A percentile compares a stretch with the other conserved stretches of the same genome.
Conservation (phyloP, 1,284 basidiomycete genomes). For the Cryptococcus sp. region DNA sequence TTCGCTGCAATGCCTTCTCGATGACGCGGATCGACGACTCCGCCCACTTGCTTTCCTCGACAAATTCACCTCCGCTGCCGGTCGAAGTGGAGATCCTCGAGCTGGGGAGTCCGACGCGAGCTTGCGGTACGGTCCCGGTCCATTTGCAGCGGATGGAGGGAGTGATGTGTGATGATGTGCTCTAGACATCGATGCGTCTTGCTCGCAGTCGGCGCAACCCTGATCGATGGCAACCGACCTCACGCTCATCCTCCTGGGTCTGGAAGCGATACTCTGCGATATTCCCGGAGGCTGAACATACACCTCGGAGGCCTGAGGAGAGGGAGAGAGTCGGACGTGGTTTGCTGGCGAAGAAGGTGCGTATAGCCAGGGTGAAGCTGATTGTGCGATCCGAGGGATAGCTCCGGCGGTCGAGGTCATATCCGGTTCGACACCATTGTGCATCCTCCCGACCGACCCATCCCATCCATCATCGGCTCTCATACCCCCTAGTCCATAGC, state of each 20-base stretch:
- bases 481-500: conserved; percentile 4
- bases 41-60: not conserved
- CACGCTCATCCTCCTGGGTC: not conserved
- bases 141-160: not conserved
- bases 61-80: not conserved
- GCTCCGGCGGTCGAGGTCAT: conserved; percentile 19
- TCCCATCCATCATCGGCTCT: conserved; percentile 31
- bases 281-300: not conserved
- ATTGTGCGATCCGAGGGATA: conserved; percentile 4
- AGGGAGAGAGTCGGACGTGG: conserved; percentile 21
- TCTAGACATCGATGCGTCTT: not conserved
- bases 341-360: conserved; percentile 19
- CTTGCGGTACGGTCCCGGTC: not conserved
- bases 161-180: not conserved
- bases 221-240: not conserved
- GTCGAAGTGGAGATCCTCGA: not conserved
- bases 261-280: not conserved
- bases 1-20: too few species aligned
- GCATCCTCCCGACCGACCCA: conserved; percentile 20
- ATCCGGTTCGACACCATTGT: conserved; percentile 26
- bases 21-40: not conserved
- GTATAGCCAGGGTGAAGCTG: conserved; percentile 10
- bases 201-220: not conserved
- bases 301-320: not conserved
- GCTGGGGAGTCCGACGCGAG: not conserved